Evolutionary conservation across 768 basidiomycete genomes (phyloP), one percentile per base, ranked within the genome.

Genomic region (Boletus rufocinnamomeus): DNA sequence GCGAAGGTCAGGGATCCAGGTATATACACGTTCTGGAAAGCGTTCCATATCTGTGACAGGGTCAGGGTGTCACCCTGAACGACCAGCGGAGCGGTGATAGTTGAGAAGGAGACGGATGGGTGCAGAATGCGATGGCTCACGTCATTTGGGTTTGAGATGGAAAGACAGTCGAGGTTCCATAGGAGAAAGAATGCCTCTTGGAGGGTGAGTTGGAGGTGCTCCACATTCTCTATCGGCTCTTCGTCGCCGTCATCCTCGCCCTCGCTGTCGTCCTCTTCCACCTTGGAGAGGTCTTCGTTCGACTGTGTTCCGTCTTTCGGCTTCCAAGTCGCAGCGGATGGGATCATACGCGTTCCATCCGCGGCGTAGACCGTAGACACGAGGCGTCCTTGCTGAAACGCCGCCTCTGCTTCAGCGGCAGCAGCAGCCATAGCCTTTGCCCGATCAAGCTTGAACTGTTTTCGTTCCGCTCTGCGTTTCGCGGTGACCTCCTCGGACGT

Each of bases 401-500:
- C 82, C 1, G 76, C 79, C 67, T 94, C 92, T 7, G 91, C 92
- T 67, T 91, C 88, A 40, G 87, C 87, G 1, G 86, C 88, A 0
- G 90, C 89, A 0, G 83, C 83, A 1, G 92, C 92, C 63, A 97
- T 89, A 2, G 95, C 96, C 56, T 80, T 78, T 28, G 95, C 95
- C 67, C 97, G 86, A 68, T 96, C 93, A 40, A 88, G 79, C 74
- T 99, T 99, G 80, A 96, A 95, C 65, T 94, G 90, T 65, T 87
- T 88, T 38, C 97, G 87, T 64, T 95, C 93, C 32, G 86, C 84
- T 48, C 97, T 81, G 40, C 97, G 87, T 67, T 85, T 86, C 40
- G 90, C 93, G 10, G 94, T 93, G 54, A 97, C 76, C 73, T 98
- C 93, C 69, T 99, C 97, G 1, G 95, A 87, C 0, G 95, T 93